Evolutionary conservation across 2,329 filamentous ascomycete genomes (phyloP).

Genomic region (Periconia digitata): DNA sequence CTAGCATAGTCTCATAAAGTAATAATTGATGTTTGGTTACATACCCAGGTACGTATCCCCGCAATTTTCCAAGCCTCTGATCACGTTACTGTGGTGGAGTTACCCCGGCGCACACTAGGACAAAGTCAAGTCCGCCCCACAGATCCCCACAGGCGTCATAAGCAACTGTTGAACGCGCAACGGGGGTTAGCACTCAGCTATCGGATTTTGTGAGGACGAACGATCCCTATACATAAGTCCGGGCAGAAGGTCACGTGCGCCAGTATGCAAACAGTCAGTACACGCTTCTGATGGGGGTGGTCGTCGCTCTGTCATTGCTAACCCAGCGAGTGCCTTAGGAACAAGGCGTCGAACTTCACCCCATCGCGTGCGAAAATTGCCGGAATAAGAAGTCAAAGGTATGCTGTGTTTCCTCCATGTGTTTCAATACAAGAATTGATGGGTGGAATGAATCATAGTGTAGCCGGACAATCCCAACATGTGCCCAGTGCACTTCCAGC

Average conservation of each 20-base stretch:
- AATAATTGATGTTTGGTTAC: too few species aligned
- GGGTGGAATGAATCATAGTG: slow-evolving; percentile 18
- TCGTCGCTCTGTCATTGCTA: neutral
- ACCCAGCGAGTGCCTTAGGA: slow-evolving; percentile 10
- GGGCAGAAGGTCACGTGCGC: neutral
- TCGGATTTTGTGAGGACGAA: neutral
- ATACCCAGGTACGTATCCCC: too few species aligned
- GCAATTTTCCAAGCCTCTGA: too few species aligned
- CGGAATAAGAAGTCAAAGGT: slow-evolving; percentile 31
- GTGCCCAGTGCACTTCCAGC: slow-evolving; percentile 18
- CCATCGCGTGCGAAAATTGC: slow-evolving; percentile 28
- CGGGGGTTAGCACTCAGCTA: neutral
- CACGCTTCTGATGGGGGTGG: slow-evolving; percentile 8
- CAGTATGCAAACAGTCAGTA: slow-evolving; percentile 15
- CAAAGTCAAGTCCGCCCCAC: slow-evolving; percentile 24
- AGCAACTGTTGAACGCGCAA: neutral
- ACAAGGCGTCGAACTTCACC: slow-evolving; percentile 14
- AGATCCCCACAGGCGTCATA: slow-evolving; percentile 14
- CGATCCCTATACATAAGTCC: neutral
- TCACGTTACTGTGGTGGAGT: neutral
- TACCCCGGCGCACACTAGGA: slow-evolving; percentile 14
- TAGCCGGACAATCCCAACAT: slow-evolving; percentile 20
- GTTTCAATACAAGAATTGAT: slow-evolving; percentile 1
- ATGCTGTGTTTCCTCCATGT: neutral
- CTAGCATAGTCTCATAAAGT: too few species aligned